A percentile compares a stretch with the other conserved stretches of the same genome.
Evolutionary conservation across 148 eudicot genomes (phyloP).

Genomic region (Chenopodium formosanum): DNA sequence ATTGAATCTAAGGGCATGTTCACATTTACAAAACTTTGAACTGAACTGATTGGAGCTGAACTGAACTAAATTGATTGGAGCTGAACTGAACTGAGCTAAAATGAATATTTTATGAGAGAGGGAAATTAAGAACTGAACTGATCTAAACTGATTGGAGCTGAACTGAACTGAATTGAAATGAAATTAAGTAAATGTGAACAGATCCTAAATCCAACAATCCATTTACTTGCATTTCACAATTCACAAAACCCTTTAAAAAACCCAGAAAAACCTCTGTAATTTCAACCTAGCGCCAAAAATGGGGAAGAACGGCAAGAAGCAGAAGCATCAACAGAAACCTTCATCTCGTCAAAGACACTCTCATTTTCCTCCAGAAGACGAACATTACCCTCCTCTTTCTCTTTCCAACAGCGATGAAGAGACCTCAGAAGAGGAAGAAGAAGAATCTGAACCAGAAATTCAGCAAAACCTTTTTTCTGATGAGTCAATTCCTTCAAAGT

Average conservation of each 20-base stretch:
- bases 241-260: conserved; percentile 8
- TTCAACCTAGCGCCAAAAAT: conserved; percentile 27
- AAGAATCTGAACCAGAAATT: conserved; percentile 20
- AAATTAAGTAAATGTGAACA: too few species aligned
- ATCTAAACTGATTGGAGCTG: too few species aligned
- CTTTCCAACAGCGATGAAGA: conserved; percentile 31
- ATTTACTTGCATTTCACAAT: too few species aligned
- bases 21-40: too few species aligned
- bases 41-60: too few species aligned
- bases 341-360: conserved; percentile 41
- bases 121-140: too few species aligned
- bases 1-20: too few species aligned
- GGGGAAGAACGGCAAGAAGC: conserved; percentile 87
- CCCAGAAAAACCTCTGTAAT: conserved; percentile 1
- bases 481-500: conserved; percentile 60
- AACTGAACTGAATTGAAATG: too few species aligned
- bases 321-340: conserved; percentile 41
- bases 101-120: too few species aligned
- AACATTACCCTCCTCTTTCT: conserved; percentile 28
- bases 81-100: too few species aligned
- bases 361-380: conserved; percentile 38
- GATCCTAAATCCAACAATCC: too few species aligned
- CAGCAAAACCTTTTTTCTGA: conserved; percentile 2
- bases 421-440: conserved; percentile 35
- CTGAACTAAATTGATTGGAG: too few species aligned